A percentile compares a stretch with the other conserved stretches of the same genome.
These are phyloP conservation scores for Mallotus nudiflorus DNA, from an alignment of 345 rosid species.

Conservation along the genomic window DNA sequence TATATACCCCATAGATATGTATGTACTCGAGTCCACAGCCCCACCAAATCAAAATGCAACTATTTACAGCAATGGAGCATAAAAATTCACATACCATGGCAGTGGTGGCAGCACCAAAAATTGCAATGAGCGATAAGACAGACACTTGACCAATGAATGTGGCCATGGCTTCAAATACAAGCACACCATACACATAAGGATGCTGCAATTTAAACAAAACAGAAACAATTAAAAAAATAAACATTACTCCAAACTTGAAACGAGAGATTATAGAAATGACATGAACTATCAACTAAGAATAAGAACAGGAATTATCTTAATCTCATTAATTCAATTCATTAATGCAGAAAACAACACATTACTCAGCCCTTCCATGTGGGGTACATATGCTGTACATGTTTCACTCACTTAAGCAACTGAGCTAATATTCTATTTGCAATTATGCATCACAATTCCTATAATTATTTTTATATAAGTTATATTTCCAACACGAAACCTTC, in stretches of 20 bases:
- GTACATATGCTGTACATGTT: too few relatives aligned
- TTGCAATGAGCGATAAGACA: constrained; percentile 85
- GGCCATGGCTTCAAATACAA: constrained; percentile 93
- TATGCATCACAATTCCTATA: neutral
- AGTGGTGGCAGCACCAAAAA: constrained; percentile 95
- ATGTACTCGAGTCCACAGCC: too few relatives aligned
- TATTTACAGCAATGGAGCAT: neutral
- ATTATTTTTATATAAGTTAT: neutral
- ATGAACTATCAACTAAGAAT: neutral
- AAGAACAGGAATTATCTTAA: neutral
- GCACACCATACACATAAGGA: constrained; percentile 85
- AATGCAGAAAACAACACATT: too few relatives aligned
- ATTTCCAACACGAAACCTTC: constrained; percentile 6
- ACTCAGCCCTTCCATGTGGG: too few relatives aligned
- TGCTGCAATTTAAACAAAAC: constrained; percentile 43
- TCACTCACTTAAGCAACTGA: too few relatives aligned
- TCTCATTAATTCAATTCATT: neutral
- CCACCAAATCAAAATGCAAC: too few relatives aligned
- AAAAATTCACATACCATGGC: constrained; percentile 61
- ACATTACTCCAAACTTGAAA: neutral
- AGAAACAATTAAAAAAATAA: neutral
- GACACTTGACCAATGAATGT: constrained; percentile 94
- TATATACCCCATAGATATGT: neutral
- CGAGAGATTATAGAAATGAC: neutral
- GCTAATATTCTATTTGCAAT: neutral